These are phyloP conservation scores for Suillus occidentalis DNA, from an alignment of 768 basidiomycete species.

Conservation along the genomic window DNA sequence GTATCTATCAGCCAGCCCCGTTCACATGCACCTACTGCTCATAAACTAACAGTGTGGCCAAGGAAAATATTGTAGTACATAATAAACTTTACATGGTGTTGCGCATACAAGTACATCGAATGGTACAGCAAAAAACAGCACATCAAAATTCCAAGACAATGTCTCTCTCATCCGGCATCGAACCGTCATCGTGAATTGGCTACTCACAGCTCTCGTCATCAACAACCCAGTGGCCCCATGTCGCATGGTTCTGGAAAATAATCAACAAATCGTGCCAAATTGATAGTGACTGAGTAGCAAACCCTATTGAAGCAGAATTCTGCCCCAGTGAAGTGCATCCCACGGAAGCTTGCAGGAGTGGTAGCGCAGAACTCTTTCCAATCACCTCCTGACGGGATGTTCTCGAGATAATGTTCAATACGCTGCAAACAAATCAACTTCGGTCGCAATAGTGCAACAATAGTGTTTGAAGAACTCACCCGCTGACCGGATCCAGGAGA, in stretches of 20 bases:
- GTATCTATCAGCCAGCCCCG: too few relatives aligned
- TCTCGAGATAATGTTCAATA: conserved; percentile 31
- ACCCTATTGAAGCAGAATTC: conserved; percentile 24
- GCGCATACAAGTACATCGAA: too few relatives aligned
- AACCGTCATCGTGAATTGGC: too few relatives aligned
- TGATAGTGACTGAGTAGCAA: conserved; percentile 4
- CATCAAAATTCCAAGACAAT: neutral
- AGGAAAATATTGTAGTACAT: too few relatives aligned
- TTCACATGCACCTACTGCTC: too few relatives aligned
- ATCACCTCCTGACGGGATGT: conserved; percentile 26
- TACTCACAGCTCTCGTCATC: conserved; percentile 19
- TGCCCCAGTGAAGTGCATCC: conserved; percentile 25
- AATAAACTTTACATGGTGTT: too few relatives aligned
- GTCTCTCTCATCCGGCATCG: neutral
- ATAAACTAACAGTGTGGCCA: too few relatives aligned
- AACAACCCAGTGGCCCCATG: conserved; percentile 27
- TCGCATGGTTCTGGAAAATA: conserved; percentile 17
- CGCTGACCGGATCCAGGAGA: conserved; percentile 3
- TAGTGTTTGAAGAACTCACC: neutral
- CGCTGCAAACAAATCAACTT: conserved; percentile 15
- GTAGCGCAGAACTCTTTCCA: conserved; percentile 36
- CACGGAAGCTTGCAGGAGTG: conserved; percentile 28
- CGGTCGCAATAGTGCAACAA: neutral
- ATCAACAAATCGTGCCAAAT: neutral
- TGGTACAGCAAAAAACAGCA: too few relatives aligned